phyloP scores from a whole-genome alignment of 495 filamentous ascomycete species.

The Endocarpon pusillum region DNA sequence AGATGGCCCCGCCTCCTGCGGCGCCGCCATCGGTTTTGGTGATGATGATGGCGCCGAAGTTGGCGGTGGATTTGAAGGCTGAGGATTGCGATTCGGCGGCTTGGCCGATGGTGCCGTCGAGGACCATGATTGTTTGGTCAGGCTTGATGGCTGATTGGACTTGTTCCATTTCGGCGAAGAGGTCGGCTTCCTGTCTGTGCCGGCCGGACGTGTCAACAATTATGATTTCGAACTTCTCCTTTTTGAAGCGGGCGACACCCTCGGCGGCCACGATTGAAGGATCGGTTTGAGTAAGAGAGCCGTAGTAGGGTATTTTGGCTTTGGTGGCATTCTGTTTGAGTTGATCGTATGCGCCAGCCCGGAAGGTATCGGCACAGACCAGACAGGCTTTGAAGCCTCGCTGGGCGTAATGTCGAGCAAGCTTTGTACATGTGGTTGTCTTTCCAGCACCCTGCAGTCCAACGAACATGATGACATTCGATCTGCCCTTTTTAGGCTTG shows the following conservation, averaged over 20 bases:
- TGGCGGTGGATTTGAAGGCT: constrained; percentile 93
- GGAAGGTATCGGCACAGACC: constrained; percentile 97
- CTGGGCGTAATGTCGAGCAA: constrained; percentile 86
- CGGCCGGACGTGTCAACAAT: constrained; percentile 94
- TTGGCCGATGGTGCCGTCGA: constrained; percentile 92
- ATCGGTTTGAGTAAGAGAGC: constrained; percentile 87
- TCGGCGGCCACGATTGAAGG: constrained; percentile 83
- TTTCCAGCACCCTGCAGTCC: constrained; percentile 94
- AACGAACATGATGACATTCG: constrained; percentile 98
- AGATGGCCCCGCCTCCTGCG: constrained; percentile 88
- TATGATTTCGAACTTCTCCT: constrained; percentile 95
- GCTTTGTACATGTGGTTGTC: constrained; percentile 94
- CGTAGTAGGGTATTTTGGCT: constrained; percentile 97
- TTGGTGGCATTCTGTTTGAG: constrained; percentile 98
- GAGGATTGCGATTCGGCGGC: constrained; percentile 85
- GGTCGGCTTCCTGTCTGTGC: constrained; percentile 82
- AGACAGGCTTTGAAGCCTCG: constrained; percentile 88
- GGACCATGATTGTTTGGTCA: constrained; percentile 95
- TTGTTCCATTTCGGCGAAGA: constrained; percentile 97
- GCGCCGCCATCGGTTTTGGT: constrained; percentile 97
- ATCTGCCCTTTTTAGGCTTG: constrained; percentile 89
- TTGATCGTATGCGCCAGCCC: constrained; percentile 95
- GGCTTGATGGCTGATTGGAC: constrained; percentile 84
- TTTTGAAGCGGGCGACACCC: constrained; percentile 97
- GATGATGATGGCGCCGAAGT: constrained; percentile 97